Conservation (phyloP, 2,329 filamentous ascomycete genomes). For the Penicillium sp. region DNA sequence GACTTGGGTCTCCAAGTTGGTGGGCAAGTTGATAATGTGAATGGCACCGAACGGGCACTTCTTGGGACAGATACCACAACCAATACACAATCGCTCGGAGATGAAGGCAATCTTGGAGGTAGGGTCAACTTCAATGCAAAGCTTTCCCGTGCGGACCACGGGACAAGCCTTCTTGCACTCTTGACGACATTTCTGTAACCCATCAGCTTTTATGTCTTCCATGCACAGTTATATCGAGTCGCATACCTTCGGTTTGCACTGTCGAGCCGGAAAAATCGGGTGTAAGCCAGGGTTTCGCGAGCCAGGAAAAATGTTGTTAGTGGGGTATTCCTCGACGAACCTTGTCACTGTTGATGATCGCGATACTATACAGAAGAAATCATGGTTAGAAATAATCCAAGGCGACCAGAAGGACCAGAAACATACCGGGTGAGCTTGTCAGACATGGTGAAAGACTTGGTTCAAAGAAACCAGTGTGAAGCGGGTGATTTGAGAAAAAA, state of each 20-base stretch:
- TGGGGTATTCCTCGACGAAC: slow-evolving; percentile 52
- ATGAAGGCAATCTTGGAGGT: slow-evolving; percentile 97
- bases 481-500: slow-evolving; percentile 12
- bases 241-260: slow-evolving; percentile 85
- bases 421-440: slow-evolving; percentile 92
- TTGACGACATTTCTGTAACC: slow-evolving; percentile 85
- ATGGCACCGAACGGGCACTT: slow-evolving; percentile 99
- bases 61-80: slow-evolving; percentile 99
- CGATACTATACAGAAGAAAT: slow-evolving; percentile 66
- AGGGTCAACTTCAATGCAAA: slow-evolving; percentile 89
- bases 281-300: slow-evolving; percentile 41
- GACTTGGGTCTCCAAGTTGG: slow-evolving; percentile 96
- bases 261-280: slow-evolving; percentile 33
- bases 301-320: slow-evolving; percentile 37
- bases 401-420: background rate
- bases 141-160: slow-evolving; percentile 94
- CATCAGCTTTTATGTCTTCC: slow-evolving; percentile 21
- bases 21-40: slow-evolving; percentile 99
- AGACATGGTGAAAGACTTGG: slow-evolving; percentile 63
- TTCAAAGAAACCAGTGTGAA: slow-evolving; percentile 21
- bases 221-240: background rate
- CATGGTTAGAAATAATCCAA: slow-evolving; percentile 12
- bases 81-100: slow-evolving; percentile 92
- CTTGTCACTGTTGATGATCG: slow-evolving; percentile 99
- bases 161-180: slow-evolving; percentile 99